A percentile compares a stretch with the other conserved stretches of the same genome.
Conservation (phyloP, 2,329 filamentous ascomycete species). For the Aspergillus brasiliensis region DNA sequence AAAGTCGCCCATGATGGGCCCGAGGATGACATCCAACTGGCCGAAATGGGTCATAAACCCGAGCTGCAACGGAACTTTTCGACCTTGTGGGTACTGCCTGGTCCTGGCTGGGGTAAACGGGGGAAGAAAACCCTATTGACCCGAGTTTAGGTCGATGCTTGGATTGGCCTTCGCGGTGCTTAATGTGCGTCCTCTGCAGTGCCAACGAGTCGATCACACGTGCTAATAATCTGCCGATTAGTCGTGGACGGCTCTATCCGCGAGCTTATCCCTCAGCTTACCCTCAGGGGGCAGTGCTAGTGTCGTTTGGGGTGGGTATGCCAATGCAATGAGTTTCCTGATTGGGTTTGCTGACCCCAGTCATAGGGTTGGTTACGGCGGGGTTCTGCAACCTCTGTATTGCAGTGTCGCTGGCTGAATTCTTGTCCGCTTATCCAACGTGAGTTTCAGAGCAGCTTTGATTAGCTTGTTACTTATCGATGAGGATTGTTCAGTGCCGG, state of each 20-base stretch:
- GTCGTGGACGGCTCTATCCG: conserved; percentile 63
- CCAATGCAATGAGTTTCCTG: too few relatives aligned
- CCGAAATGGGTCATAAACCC: conserved; percentile 57
- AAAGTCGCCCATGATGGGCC: conserved; percentile 3
- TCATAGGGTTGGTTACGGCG: conserved; percentile 54
- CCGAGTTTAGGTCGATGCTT: conserved; percentile 52
- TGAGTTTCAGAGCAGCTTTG: conserved; percentile 18
- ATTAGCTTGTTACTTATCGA: neutral
- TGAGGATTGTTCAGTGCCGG: conserved; percentile 40
- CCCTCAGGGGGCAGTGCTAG: conserved; percentile 72
- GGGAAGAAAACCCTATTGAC: neutral
- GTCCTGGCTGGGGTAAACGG: neutral
- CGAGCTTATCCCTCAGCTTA: conserved; percentile 62
- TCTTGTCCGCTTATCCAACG: conserved; percentile 64
- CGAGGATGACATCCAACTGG: conserved; percentile 48
- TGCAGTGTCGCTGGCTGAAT: conserved; percentile 69
- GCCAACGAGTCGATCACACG: neutral
- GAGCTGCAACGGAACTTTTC: conserved; percentile 61
- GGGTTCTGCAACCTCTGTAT: conserved; percentile 71
- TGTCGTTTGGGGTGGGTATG: conserved; percentile 68
- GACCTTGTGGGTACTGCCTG: conserved; percentile 40
- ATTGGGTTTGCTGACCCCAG: neutral
- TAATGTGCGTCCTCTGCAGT: conserved; percentile 41
- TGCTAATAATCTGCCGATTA: conserved; percentile 16
- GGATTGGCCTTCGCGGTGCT: conserved; percentile 64